A percentile compares a stretch with the other conserved stretches of the same genome.
These are phyloP conservation scores for Tanacetum coccineum DNA, from an alignment of 129 eudicot species.

Conservation along the genomic window DNA sequence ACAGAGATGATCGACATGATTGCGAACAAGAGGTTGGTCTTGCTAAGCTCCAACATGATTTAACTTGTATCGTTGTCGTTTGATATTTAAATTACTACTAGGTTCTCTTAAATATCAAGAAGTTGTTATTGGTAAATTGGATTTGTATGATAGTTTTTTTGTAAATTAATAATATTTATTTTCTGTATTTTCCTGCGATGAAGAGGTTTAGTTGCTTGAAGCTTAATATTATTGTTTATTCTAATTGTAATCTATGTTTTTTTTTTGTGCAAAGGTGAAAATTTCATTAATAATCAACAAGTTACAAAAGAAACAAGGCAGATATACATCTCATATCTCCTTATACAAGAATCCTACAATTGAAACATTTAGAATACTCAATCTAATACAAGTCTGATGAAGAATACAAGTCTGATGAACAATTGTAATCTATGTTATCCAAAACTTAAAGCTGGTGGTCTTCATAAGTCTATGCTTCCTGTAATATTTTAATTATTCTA, in stretches of 20 bases:
- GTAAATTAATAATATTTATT: background rate
- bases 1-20: constrained; percentile 24
- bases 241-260: background rate
- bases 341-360: too few species aligned
- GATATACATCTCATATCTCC: too few species aligned
- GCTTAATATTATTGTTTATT: background rate
- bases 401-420: too few species aligned
- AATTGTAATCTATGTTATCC: background rate
- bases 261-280: too few species aligned
- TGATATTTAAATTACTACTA: background rate
- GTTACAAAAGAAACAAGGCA: too few species aligned
- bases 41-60: constrained; percentile 13
- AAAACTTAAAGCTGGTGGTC: background rate
- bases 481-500: too few species aligned
- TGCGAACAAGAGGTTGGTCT: constrained; percentile 26
- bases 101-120: constrained; percentile 3
- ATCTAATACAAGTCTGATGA: too few species aligned
- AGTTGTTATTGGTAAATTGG: background rate
- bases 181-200: background rate
- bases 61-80: background rate
- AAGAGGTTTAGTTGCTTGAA: constrained; percentile 3
- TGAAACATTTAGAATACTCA: too few species aligned
- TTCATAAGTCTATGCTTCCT: too few species aligned
- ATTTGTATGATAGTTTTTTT: too few species aligned
- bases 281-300: too few species aligned